phyloP scores from a whole-genome alignment of 176 grass and related monocot species.

The Ensete glaucum region DNA sequence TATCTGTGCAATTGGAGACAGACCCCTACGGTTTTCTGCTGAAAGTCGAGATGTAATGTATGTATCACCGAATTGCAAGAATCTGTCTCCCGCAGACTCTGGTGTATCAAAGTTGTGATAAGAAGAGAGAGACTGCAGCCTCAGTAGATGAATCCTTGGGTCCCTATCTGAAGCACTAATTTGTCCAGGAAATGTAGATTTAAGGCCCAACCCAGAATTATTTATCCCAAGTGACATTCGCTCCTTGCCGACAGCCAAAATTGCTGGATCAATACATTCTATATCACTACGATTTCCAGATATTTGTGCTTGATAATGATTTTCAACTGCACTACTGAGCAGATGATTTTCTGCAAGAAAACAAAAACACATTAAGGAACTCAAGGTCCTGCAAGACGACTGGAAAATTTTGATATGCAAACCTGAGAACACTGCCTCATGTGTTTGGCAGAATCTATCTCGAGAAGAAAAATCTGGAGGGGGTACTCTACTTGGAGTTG shows the following conservation, averaged over 20 bases:
- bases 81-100: constrained; percentile 39
- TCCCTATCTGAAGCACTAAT: constrained; percentile 51
- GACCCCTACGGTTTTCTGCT: constrained; percentile 39
- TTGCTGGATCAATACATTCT: constrained; percentile 88
- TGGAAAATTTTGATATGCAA: constrained; percentile 15
- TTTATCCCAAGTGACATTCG: constrained; percentile 45
- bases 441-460: constrained; percentile 29
- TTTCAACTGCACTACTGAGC: constrained; percentile 31
- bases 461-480: constrained; percentile 54
- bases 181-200: constrained; percentile 37
- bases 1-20: constrained; percentile 45
- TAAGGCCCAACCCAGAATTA: constrained; percentile 46
- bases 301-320: constrained; percentile 48
- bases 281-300: constrained; percentile 50
- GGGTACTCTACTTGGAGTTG: constrained; percentile 34
- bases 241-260: constrained; percentile 84
- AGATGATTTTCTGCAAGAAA: constrained; percentile 38
- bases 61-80: constrained; percentile 56
- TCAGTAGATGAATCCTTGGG: constrained; percentile 55
- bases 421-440: constrained; percentile 42
- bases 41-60: constrained; percentile 48
- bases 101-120: constrained; percentile 47
- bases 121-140: constrained; percentile 57
- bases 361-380: background rate
- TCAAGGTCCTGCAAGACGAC: constrained; percentile 6